Base-by-base conservation (phyloP, 306 rosid species). In the Sicyos baderoa region DNA sequence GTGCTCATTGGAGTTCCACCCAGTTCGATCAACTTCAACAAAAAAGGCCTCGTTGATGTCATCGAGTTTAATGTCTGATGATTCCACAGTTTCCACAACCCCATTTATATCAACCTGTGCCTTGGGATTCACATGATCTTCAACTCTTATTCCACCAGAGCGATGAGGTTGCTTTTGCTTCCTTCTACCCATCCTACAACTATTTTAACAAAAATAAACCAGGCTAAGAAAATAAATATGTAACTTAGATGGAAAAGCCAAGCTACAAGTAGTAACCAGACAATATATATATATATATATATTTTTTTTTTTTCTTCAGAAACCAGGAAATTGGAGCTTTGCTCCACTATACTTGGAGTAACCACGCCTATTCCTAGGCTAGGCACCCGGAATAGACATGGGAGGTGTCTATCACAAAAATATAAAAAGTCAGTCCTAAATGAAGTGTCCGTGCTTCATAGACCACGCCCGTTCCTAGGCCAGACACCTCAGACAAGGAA, bases 111-210 rank as follows among this genome's bases (percentile, higher is more conserved):
- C 85, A 82, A 75, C 57, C 75, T 76, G 85, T 45, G 76, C 21
- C 79, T 78, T 87, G 74, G 76, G 60, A 67, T 58, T 23, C 75
- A 70, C 76, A 13, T 66, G 49, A 75, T 77, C 62, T 19, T 85
- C 87, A 15, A 81, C 54, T 53, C 78, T 54, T 72, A 80, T 47
- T 76, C 84, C 89, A 17, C 87, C 87, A 0, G 96, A 81, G 59
- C 93, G 81, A 35, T 79, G 87, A 9, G 98, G 97, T 37, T 83
- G 82, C 21, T 76, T 84, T 78, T 89, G 91, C 77, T 84, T 85
- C 78, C 83, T 82, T 74, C 98, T 86, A 54, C 97, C 98, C 97
- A 93, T 59, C 23, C 68, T 52, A 72, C 42, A 44, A n/a, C 45
- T 25, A 72, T 14, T 44, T 19, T 19, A 35, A 25, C 21, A 54